Percentiles rank a stretch among this genome's conserved stretches.
phyloP scores from a whole-genome alignment of 768 basidiomycete species.

The Clathrus columnatus region DNA sequence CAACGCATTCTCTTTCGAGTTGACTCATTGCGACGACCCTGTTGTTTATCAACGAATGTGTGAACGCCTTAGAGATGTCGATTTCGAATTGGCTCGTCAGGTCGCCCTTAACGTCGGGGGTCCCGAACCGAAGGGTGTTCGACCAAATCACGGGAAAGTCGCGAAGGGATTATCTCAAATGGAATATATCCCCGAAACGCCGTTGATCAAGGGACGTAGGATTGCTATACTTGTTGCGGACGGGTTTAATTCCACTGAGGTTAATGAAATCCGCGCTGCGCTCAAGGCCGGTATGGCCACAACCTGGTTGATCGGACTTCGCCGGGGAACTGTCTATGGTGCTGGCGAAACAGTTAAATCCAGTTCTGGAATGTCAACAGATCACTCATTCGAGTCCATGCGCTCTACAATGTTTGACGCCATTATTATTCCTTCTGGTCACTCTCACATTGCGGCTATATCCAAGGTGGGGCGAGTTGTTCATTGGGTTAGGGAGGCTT shows the following conservation, averaged over 20 bases:
- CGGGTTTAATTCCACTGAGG: slow-evolving; percentile 48
- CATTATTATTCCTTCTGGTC: slow-evolving; percentile 67
- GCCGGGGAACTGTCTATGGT: slow-evolving; percentile 1
- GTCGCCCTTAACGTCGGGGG: slow-evolving; percentile 63
- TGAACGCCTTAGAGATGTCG: slow-evolving; percentile 58
- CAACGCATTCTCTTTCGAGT: slow-evolving; percentile 69
- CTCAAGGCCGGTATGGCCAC: not conserved
- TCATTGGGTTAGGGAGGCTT: slow-evolving; percentile 82
- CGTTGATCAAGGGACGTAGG: slow-evolving; percentile 54
- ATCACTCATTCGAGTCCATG: slow-evolving; percentile 48
- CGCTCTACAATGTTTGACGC: slow-evolving; percentile 83
- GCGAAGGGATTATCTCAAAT: not conserved
- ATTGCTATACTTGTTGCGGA: slow-evolving; percentile 73
- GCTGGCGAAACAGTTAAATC: not conserved
- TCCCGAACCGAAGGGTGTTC: slow-evolving; percentile 41
- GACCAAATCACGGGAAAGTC: slow-evolving; percentile 46
- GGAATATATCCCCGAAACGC: not conserved
- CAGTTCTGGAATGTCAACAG: not conserved
- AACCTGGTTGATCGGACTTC: slow-evolving; percentile 1
- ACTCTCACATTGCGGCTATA: slow-evolving; percentile 47
- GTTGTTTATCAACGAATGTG: slow-evolving; percentile 58
- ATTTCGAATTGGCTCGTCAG: slow-evolving; percentile 58
- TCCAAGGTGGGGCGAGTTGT: slow-evolving; percentile 56
- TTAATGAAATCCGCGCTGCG: slow-evolving; percentile 26
- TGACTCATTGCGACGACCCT: slow-evolving; percentile 75